phyloP scores from a whole-genome alignment of 345 rosid species.

The Moringa oleifera region DNA sequence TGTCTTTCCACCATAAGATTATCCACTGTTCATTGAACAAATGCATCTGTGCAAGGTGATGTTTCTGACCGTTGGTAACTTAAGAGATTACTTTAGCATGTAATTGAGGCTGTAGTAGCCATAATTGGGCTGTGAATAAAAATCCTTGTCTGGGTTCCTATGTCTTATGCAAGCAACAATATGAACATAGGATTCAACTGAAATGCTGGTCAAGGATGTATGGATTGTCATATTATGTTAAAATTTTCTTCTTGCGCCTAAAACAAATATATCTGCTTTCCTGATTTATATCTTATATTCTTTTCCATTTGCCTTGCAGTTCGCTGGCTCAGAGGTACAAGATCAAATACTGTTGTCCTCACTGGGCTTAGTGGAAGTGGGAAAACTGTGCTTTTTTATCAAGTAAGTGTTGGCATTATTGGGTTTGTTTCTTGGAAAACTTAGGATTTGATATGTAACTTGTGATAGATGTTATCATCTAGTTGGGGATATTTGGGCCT shows the following conservation, averaged over 20 bases:
- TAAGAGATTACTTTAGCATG: neutral
- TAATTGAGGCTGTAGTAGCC: neutral
- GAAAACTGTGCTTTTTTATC: constrained; percentile 76
- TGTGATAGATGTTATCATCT: neutral
- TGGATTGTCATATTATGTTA: neutral
- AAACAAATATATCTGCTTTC: no score
- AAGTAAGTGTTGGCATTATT: constrained; percentile 34
- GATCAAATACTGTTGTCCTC: constrained; percentile 65
- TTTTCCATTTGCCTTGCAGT: constrained; percentile 30
- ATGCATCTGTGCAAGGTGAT: neutral
- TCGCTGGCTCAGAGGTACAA: constrained; percentile 46
- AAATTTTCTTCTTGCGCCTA: neutral
- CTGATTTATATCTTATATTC: neutral
- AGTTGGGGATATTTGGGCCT: no score
- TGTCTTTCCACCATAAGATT: neutral
- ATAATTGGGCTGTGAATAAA: no score
- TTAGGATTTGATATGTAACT: neutral
- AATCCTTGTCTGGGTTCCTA: no score
- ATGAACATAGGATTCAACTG: neutral
- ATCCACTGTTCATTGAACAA: neutral
- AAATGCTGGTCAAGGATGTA: neutral
- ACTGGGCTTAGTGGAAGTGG: constrained; percentile 85
- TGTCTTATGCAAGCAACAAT: no score
- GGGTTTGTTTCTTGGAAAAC: constrained; percentile 11
- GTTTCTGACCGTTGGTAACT: neutral